Base-by-base conservation (phyloP, 2,329 filamentous ascomycete genomes). In the Sporothrix euskadiensis region DNA sequence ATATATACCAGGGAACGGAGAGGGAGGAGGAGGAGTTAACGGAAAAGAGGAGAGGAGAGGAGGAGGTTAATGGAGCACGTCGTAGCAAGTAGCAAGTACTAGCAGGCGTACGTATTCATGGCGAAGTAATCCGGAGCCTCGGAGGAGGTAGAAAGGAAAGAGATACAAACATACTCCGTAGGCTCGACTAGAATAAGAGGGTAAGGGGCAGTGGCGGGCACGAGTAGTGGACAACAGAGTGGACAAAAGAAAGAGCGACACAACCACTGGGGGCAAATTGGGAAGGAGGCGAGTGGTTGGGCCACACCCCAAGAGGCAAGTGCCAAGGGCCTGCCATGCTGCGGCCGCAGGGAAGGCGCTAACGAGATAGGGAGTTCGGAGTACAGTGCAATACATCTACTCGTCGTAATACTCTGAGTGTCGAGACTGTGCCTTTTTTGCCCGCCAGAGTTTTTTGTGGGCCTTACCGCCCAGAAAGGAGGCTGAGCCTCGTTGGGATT, bases 401-500 rank as follows among this genome's bases (percentile, higher is more conserved):
- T 22, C 47, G 66, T 54, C 30, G 44, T 32, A 39, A 19, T 39
- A 35, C 35, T 35, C 35, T 8, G 26, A 26, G 26, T 26, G 26
- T 35, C 35, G 35, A 35, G 35, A 35, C 35, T 35, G 5, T 35
- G 35, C 35, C 35, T n/a, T 8, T 56, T 68, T 52, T 68, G 41
- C 26, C 44, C 39, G n/a, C 59, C 5, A 66, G 30, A 30, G 12
- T 9, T 22, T 30, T 47, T 39, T 47, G 9, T 56, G 52, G 59
- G 9, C 26, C 59, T 44, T 9, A 39, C 39, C 65, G 65, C 65
- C 39, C 65, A 52, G 65, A 52, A 68, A 68, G 66, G 66, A 69
- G 66, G 66, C 66, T 69, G 66, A 69, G 66, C 66, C 47, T 69
- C 61, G 61, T 30, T 47, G 61, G 61, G n/a, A 65, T 66, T 52